Base-by-base conservation (phyloP, 2,329 filamentous ascomycete species). In the Fusarium denticulatum region DNA sequence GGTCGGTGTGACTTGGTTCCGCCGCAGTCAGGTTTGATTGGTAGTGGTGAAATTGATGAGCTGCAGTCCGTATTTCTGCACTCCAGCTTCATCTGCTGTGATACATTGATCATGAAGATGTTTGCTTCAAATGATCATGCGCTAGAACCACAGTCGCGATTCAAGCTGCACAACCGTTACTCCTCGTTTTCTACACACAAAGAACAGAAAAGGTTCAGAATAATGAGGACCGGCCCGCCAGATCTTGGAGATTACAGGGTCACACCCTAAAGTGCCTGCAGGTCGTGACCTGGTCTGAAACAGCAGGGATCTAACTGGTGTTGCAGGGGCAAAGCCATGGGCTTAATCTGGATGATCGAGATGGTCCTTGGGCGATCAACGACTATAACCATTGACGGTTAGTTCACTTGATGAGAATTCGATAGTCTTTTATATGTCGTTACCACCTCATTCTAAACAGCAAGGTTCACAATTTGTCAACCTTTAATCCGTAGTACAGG, bases 171-270 rank as follows among this genome's bases (percentile, higher is more conserved):
- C 71, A 28, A 24, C 30, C 34, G 22, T 43, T 28, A 40, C 42
- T 59, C 37, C 53, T 63, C 69, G 64, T 71, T 72, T 72, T 64
- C 65, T 49, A 64, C 50, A 53, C 40, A 55, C 30, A 46, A 22
- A 30, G 45, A 61, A 67, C 26, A 60, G 46, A 63, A 58, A 71
- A 20, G 40, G 50, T 39, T 58, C 36, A 64, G 60, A 52, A 55
- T 24, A 62, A 60, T 61, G 42, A 67, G 58, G 64, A 60, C 32
- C 67, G 58, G 49, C 49, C 70, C 61, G 58, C 37, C 52, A 71
- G 71, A 77, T 77, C 65, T 60, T 76, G 72, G 73, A 77, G 67
- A 77, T 75, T 75, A 66, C 64, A 77, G 73, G 75, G 73, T 59
- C 65, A 53, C 39, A n/a, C 30, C 34, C 45, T 56, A 69, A 64